Conservation (phyloP, 805 yeast genomes). For the Hanseniaspora osmophila region DNA sequence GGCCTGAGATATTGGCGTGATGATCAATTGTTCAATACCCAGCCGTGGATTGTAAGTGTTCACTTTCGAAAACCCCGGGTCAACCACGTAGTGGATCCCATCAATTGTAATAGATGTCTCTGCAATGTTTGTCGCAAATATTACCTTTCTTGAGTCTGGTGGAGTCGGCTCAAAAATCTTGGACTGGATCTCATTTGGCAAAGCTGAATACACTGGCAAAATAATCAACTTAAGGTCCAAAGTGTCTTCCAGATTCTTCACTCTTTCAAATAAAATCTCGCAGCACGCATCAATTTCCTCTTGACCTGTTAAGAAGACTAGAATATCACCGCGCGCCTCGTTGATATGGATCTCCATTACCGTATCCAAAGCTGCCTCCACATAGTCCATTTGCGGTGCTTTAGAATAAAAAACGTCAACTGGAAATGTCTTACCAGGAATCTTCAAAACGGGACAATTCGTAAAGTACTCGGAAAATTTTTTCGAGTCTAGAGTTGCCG, state of each 20-base stretch:
- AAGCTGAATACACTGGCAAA: constrained; percentile 78
- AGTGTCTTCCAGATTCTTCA: constrained; percentile 42
- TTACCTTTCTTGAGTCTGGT: constrained; percentile 67
- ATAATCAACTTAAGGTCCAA: constrained; percentile 43
- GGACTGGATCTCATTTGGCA: constrained; percentile 83
- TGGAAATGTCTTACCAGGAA: constrained; percentile 85
- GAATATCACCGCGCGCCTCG: constrained; percentile 63
- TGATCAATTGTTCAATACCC: constrained; percentile 80
- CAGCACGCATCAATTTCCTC: constrained; percentile 90
- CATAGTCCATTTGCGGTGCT: constrained; percentile 76
- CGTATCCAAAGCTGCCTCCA: constrained; percentile 71
- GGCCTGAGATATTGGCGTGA: constrained; percentile 83
- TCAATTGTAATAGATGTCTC: constrained; percentile 95
- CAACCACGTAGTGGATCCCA: constrained; percentile 81
- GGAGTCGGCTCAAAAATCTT: constrained; percentile 82
- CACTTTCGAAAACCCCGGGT: constrained; percentile 87
- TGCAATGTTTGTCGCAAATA: constrained; percentile 91
- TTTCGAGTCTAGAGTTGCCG: constrained; percentile 85
- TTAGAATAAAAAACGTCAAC: constrained; percentile 72
- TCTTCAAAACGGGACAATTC: constrained; percentile 64
- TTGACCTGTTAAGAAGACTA: constrained; percentile 81
- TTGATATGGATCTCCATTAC: constrained; percentile 76
- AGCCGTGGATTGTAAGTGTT: constrained; percentile 77
- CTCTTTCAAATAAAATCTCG: constrained; percentile 51
- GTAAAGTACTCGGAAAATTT: constrained; percentile 72